Evolutionary conservation across 2,329 filamentous ascomycete genomes (phyloP), one percentile per base, ranked within the genome.

Genomic region (Ilyonectria mors-panacis): DNA sequence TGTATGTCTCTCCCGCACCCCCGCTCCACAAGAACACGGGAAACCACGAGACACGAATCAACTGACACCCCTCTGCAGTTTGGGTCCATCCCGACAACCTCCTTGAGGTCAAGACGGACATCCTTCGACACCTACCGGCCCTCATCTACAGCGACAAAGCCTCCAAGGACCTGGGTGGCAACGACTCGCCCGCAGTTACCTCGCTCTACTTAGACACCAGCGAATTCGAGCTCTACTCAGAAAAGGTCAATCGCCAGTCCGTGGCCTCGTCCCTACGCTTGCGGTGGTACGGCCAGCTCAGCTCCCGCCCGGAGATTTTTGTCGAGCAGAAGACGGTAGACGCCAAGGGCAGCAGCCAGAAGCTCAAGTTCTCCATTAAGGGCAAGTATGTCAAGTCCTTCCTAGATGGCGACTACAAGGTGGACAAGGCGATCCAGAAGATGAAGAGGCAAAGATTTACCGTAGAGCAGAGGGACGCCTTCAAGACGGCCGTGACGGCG

Each of bases 11-110:
- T 55, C 15, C 9, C 28, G 6, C 39, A 5, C 6, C 17, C 8
- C 35, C 23, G 4, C 17, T 23, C 47, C 15, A 30, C 9, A 17
- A 45, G 19, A 12, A 19, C 44, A 15, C 44, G 54, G 67, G 69
- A 56, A 70, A 37, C 9, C 35, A 37, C 35, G 35, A 37, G 35
- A 37, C 35, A 37, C 35, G 35, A 37, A 37, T 37, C 35, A 37
- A 37, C 35, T 37, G 35, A 37, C 61, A 59, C 15, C 19, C 42
- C 30, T 54, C 13, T 44, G 8, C 63, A 93, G 91, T 97, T 84
- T 98, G 96, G 96, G 92, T 99, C 6, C 96, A 99, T 80, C 89
- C 91, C 35, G 96, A 98, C 76, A 98, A 99, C 81, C 86, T 98
- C 30, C 90, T 98, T 73, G 96, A 99, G 83, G 94, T 98, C 79